These are phyloP conservation scores for Anacardium occidentale DNA, from an alignment of 345 rosid genomes.

Conservation along the genomic window DNA sequence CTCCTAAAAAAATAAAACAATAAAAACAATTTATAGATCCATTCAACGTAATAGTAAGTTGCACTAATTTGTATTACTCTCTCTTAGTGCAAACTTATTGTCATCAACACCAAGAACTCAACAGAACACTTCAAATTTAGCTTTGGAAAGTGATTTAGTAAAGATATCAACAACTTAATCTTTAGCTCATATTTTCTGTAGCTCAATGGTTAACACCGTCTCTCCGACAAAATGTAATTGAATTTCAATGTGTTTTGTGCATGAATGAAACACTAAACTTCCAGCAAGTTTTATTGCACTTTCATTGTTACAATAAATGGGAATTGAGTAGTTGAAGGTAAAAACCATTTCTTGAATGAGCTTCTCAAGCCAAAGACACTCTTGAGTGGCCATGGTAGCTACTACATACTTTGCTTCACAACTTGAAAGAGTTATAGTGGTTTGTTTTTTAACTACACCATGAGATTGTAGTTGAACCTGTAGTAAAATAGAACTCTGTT, in stretches of 20 bases:
- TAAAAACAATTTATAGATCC: no score
- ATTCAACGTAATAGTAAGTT: no score
- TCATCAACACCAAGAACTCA: no score
- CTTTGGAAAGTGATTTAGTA: no score
- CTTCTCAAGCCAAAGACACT: conserved; percentile 5
- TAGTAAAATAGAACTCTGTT: background rate
- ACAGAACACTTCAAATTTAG: no score
- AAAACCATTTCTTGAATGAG: background rate
- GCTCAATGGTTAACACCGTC: background rate
- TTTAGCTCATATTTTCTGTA: background rate
- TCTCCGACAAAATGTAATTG: background rate
- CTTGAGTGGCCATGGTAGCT: conserved; percentile 12
- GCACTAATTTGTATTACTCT: no score
- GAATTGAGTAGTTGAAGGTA: background rate
- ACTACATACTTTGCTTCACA: conserved; percentile 8
- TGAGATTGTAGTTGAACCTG: background rate
- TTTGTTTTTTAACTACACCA: conserved; percentile 16
- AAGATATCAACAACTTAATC: no score
- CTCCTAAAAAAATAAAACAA: no score
- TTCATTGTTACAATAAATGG: conserved; percentile 2
- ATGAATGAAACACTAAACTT: conserved; percentile 7
- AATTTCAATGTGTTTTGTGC: background rate
- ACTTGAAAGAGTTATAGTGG: background rate
- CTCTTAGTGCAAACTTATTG: no score
- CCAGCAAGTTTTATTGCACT: conserved; percentile 12